These are phyloP conservation scores for Coemansia sp. DNA, from an alignment of 192 early-diverging fungal species.

Conservation along the genomic window DNA sequence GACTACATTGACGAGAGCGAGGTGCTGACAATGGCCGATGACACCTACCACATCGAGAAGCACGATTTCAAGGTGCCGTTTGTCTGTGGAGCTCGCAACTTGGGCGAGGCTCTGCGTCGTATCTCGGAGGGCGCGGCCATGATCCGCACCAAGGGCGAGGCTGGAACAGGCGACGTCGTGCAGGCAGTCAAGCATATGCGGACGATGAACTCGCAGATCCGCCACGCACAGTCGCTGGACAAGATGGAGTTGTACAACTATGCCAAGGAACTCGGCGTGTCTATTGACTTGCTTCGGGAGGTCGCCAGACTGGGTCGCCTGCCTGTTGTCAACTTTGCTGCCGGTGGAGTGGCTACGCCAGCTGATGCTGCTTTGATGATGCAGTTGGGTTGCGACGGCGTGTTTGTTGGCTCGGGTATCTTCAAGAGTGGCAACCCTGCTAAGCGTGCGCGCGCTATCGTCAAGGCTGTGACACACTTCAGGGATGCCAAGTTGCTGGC, in stretches of 20 bases:
- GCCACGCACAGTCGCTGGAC: constrained; percentile 77
- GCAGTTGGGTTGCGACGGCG: constrained; percentile 98
- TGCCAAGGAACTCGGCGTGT: constrained; percentile 95
- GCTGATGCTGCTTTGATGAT: constrained; percentile 99
- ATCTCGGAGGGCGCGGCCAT: constrained; percentile 97
- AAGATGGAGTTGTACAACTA: constrained; percentile 92
- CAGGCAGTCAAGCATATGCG: constrained; percentile 97
- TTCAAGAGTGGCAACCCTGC: constrained; percentile 94
- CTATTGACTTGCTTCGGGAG: constrained; percentile 87
- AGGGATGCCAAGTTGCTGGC: constrained; percentile 87
- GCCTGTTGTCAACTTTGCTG: constrained; percentile 98
- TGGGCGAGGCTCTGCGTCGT: constrained; percentile 95
- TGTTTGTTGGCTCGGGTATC: constrained; percentile 97
- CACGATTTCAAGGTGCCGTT: constrained; percentile 89
- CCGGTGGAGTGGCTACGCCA: constrained; percentile 95
- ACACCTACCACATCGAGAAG: constrained; percentile 95
- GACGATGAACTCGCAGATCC: constrained; percentile 84
- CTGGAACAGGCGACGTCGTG: constrained; percentile 97
- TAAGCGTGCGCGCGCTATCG: constrained; percentile 92
- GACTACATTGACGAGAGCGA: constrained; percentile 99
- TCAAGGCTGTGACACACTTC: constrained; percentile 96
- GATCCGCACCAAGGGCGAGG: constrained; percentile 98
- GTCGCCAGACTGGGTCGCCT: constrained; percentile 78
- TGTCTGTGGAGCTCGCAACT: constrained; percentile 95
- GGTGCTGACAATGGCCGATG: constrained; percentile 95